Base-by-base conservation (phyloP, 495 filamentous ascomycete genomes). In the Penicillium daleae region DNA sequence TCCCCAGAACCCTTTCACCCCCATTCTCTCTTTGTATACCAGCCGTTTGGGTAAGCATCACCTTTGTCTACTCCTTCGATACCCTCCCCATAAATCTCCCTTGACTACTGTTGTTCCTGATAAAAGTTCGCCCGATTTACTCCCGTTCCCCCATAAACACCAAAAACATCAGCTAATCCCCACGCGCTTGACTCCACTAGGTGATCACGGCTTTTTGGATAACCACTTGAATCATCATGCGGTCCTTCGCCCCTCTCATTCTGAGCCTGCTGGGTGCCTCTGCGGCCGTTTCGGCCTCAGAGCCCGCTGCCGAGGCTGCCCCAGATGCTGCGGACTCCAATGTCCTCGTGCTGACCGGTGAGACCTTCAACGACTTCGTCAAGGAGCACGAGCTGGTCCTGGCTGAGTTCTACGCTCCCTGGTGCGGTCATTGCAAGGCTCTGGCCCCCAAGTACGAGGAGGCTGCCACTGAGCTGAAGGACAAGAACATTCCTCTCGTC, bases 341-440 rank as follows among this genome's bases (percentile, higher is more conserved):
- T 73, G 95, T 99, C 44, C 80, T 88, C 63, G 85, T 91, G 35
- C 79, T 99, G 60, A 94, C 87, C 75, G 90, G 86, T 76, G 92
- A 95, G 67, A 93, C 85, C 46, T 98, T 99, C 71, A 78, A 88
- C 49, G 83, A 85, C 53, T 99, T 97, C 79, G 79, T 99, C 63
- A 91, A 88, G 68, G 83, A 89, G 62, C 87, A 98, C 73, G 87
- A 90, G 67, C 83, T 98, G 58, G 95, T 99, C 48, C 85, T 99
- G 64, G 85, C 97, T 60, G 95, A 99, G 82, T 99, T 97, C 85
- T 99, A 96, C 76, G 95, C 95, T 26, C 96, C 96, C 44, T 98
- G 95, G 96, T 99, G 96, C 75, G 95, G 95, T 66, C 95, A 99
- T 86, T 99, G 95, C 90, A 99, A 99, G 84, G 90, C 92, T 64